Conservation (phyloP, 768 basidiomycete genomes). For the Austroboletus festivus region DNA sequence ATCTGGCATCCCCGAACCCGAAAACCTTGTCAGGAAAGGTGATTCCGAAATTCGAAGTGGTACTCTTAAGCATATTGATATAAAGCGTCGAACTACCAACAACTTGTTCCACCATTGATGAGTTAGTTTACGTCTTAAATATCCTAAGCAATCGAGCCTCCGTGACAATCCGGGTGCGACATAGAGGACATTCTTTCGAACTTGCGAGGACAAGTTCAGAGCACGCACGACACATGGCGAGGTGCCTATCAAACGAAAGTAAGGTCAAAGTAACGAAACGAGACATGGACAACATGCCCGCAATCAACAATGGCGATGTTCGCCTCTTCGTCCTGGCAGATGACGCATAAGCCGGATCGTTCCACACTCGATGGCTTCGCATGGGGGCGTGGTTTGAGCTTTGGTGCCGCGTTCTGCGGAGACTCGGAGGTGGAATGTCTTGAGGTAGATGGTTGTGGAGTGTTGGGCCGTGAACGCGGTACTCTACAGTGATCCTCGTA, state of each 20-base stretch:
- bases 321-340: conserved; percentile 93
- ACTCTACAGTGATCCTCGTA: conserved; percentile 6
- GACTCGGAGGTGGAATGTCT: conserved; percentile 25
- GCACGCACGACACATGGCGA: conserved; percentile 74
- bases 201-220: conserved; percentile 77
- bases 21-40: no score
- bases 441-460: conserved; percentile 16
- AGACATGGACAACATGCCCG: conserved; percentile 54
- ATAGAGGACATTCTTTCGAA: conserved; percentile 86
- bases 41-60: no score
- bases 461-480: conserved; percentile 6
- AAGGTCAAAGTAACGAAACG: background rate
- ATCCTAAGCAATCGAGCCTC: conserved; percentile 79
- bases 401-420: conserved; percentile 32
- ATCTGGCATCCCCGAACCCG: no score
- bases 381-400: conserved; percentile 35
- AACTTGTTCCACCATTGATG: background rate
- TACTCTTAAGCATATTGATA: background rate
- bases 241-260: conserved; percentile 48
- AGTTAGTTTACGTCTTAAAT: conserved; percentile 45
- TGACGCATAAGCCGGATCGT: conserved; percentile 77
- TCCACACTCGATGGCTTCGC: conserved; percentile 37
- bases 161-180: conserved; percentile 84
- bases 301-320: conserved; percentile 93
- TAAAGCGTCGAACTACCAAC: background rate